These are phyloP conservation scores for Eucalyptus urophylla DNA, from an alignment of 345 rosid species.

Conservation along the genomic window DNA sequence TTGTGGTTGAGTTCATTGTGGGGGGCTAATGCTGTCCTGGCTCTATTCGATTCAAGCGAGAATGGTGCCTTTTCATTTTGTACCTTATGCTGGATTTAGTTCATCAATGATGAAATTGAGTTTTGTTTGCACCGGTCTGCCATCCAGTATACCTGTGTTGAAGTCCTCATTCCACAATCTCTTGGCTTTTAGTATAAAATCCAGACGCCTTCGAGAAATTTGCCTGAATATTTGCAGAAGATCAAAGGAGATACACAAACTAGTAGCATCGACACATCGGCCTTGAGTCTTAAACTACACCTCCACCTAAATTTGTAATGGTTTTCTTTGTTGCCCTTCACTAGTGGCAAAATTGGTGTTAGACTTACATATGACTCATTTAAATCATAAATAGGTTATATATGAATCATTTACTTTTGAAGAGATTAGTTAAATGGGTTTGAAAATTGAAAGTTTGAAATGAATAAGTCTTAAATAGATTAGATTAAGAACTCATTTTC, in stretches of 20 bases:
- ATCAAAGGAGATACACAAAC: background rate
- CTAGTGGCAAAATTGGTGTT: too few relatives aligned
- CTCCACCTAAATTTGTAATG: too few relatives aligned
- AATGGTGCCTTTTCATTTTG: background rate
- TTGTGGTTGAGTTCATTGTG: slow-evolving; percentile 6
- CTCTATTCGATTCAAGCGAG: slow-evolving; percentile 4
- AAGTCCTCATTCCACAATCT: background rate
- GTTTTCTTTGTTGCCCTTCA: background rate
- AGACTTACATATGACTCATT: too few relatives aligned
- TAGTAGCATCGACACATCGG: background rate
- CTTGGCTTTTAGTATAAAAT: background rate
- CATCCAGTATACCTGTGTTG: background rate
- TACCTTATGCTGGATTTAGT: slow-evolving; percentile 5
- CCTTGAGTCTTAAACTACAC: too few relatives aligned
- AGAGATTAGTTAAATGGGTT: too few relatives aligned
- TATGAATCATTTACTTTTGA: too few relatives aligned
- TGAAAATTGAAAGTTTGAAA: too few relatives aligned
- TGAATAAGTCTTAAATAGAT: too few relatives aligned
- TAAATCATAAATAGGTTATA: too few relatives aligned
- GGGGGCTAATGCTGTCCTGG: background rate
- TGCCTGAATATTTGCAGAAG: background rate
- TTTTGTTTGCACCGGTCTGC: background rate
- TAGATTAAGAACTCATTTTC: too few relatives aligned
- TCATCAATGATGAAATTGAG: background rate
- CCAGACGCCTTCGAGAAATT: background rate